Conservation (phyloP, 306 rosid species). For the Luffa aegyptiaca region DNA sequence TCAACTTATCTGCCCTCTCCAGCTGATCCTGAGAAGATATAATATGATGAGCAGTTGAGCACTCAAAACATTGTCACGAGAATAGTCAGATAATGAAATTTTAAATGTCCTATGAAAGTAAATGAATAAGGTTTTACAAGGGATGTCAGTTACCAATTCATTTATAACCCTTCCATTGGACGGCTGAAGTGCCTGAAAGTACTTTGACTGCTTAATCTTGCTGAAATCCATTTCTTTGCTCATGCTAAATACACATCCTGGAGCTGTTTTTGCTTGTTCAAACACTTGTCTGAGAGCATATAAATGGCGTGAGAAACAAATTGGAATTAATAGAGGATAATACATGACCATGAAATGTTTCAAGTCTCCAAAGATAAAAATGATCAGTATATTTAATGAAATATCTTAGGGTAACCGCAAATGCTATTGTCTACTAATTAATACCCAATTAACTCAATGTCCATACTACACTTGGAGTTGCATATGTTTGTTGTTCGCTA, state of each 20-base stretch:
- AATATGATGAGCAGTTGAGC: neutral
- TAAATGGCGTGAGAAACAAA: slow-evolving; percentile 6
- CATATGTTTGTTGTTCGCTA: neutral
- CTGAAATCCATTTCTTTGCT: slow-evolving; percentile 55
- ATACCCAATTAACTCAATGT: neutral
- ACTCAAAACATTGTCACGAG: neutral
- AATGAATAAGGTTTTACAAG: neutral
- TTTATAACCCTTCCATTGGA: slow-evolving; percentile 26
- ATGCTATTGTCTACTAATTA: neutral
- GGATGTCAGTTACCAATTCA: slow-evolving; percentile 27
- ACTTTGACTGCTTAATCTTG: slow-evolving; percentile 62
- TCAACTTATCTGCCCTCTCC: slow-evolving; percentile 32
- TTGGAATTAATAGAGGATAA: neutral
- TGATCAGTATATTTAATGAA: neutral
- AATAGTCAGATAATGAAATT: neutral
- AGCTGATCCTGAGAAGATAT: slow-evolving; percentile 31
- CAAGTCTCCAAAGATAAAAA: neutral
- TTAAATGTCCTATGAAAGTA: neutral
- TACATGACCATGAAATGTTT: neutral
- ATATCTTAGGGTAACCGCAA: neutral
- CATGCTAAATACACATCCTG: slow-evolving; percentile 42
- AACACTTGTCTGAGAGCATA: slow-evolving; percentile 54
- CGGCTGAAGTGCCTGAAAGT: slow-evolving; percentile 53
- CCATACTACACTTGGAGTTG: neutral
- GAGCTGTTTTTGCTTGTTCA: slow-evolving; percentile 62